Conservation (phyloP, 805 yeast species). For the Wickerhamiella hasegawae region DNA sequence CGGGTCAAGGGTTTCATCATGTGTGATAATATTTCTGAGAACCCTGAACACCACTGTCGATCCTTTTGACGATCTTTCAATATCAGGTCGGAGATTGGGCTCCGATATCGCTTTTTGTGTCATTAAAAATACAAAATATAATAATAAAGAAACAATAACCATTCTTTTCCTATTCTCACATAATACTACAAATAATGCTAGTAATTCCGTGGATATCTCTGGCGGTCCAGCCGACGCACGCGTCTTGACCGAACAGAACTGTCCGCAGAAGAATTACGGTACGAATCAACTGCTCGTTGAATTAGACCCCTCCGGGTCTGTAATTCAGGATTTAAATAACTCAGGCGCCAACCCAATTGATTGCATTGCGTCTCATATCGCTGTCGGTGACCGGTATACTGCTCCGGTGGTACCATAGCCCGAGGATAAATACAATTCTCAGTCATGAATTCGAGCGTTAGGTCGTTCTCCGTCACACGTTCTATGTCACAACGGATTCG, state of each 20-base stretch:
- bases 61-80: no score
- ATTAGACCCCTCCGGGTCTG: constrained; percentile 30
- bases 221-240: constrained; percentile 22
- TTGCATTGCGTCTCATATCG: constrained; percentile 33
- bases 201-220: no score
- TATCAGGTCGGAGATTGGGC: no score
- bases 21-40: no score
- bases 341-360: constrained; percentile 33
- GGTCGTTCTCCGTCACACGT: constrained; percentile 11
- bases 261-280: constrained; percentile 33
- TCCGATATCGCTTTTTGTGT: no score
- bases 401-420: constrained; percentile 29
- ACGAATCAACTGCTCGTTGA: constrained; percentile 36
- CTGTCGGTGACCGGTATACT: constrained; percentile 30
- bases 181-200: no score
- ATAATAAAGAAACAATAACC: no score
- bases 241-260: constrained; percentile 28
- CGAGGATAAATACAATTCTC: constrained; percentile 34
- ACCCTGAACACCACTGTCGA: no score
- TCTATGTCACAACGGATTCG: constrained; percentile 23
- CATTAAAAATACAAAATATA: no score
- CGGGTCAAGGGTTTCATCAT: no score
- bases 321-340: constrained; percentile 28
- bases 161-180: no score
- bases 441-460: constrained; percentile 22